These are phyloP conservation scores for Hygrophila difformis DNA, from an alignment of 257 asterid genomes.

Conservation along the genomic window DNA sequence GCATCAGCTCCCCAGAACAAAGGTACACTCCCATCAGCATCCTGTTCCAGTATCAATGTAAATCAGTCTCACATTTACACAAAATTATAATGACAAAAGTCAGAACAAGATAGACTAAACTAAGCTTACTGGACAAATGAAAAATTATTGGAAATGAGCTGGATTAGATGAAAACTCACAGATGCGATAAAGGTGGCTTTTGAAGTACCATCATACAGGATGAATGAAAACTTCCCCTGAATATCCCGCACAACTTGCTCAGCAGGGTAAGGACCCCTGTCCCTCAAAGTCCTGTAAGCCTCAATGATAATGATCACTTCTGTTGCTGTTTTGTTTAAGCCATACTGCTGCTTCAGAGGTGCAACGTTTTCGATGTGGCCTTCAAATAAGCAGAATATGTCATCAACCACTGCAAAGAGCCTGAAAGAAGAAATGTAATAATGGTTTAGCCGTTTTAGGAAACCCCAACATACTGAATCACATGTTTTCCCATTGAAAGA, in stretches of 20 bases:
- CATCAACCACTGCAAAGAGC: slow-evolving; percentile 74
- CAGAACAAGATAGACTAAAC: no score
- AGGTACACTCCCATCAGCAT: slow-evolving; percentile 68
- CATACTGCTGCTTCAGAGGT: slow-evolving; percentile 87
- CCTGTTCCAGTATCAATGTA: slow-evolving; percentile 28
- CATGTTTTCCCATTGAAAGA: no score
- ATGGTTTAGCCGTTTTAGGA: no score
- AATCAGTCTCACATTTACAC: slow-evolving; percentile 1
- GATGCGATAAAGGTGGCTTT: slow-evolving; percentile 60
- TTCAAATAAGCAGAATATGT: slow-evolving; percentile 88
- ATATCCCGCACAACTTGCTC: slow-evolving; percentile 89
- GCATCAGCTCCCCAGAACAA: slow-evolving; percentile 91
- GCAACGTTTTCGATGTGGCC: slow-evolving; percentile 92
- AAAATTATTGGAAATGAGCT: no score
- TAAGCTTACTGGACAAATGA: no score
- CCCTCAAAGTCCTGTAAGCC: slow-evolving; percentile 90
- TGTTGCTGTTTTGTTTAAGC: slow-evolving; percentile 74
- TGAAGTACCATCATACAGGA: slow-evolving; percentile 58
- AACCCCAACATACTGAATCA: no score
- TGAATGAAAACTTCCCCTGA: slow-evolving; percentile 72
- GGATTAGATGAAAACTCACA: slow-evolving; percentile 33
- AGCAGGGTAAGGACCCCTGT: slow-evolving; percentile 94
- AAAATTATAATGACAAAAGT: no score
- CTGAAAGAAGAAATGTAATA: slow-evolving; percentile 33
- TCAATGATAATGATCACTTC: slow-evolving; percentile 86